Conservation (phyloP, 2,329 filamentous ascomycete species). For the Colletotrichum sidae region DNA sequence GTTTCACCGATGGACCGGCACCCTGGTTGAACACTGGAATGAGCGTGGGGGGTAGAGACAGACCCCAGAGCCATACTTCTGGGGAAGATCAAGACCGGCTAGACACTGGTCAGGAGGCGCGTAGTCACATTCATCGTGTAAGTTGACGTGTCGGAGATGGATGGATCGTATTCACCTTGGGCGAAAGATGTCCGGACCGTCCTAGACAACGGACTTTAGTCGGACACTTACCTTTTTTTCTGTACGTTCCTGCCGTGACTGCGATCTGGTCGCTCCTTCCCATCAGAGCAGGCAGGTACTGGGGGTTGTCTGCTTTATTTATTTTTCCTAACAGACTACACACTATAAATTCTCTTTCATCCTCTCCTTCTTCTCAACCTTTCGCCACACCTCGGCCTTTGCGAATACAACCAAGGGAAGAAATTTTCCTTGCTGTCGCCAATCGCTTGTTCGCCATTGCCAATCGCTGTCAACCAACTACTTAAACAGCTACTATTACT, state of each 20-base stretch:
- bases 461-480: not conserved
- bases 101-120: no score
- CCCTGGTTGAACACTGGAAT: slow-evolving; percentile 16
- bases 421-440: not conserved
- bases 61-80: slow-evolving; percentile 14
- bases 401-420: not conserved
- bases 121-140: no score
- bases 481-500: not conserved
- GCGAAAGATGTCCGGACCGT: slow-evolving; percentile 14
- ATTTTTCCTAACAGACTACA: not conserved
- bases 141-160: no score
- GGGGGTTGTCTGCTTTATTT: not conserved
- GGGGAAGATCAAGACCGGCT: slow-evolving; percentile 5
- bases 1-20: slow-evolving; percentile 32
- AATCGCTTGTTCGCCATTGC: not conserved
- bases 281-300: not conserved
- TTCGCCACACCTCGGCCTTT: slow-evolving; percentile 23
- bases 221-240: slow-evolving; percentile 11
- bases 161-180: not conserved
- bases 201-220: slow-evolving; percentile 19
- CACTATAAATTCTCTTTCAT: slow-evolving; percentile 26
- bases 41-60: slow-evolving; percentile 20
- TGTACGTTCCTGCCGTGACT: not conserved
- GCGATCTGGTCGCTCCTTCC: slow-evolving; percentile 18
- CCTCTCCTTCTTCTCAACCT: not conserved